Conservation (phyloP, 768 basidiomycete species). For the Xerocomellus dryophilus region DNA sequence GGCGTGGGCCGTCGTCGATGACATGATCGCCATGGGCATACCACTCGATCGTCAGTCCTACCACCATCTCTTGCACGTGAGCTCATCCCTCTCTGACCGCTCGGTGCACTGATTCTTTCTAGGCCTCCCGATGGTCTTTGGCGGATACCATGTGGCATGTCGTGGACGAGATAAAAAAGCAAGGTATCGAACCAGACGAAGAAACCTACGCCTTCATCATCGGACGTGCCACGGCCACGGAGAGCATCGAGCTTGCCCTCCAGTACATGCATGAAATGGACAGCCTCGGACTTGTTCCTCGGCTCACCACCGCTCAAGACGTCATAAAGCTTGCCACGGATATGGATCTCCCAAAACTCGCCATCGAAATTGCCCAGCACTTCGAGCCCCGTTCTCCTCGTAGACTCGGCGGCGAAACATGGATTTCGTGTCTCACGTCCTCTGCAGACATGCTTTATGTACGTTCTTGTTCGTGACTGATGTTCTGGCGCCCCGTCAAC, state of each 20-base stretch:
- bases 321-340: slow-evolving; percentile 55
- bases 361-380: slow-evolving; percentile 62
- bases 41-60: slow-evolving; percentile 50
- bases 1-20: slow-evolving; percentile 64
- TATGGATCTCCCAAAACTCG: slow-evolving; percentile 57
- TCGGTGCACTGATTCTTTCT: slow-evolving; percentile 8
- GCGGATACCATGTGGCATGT: slow-evolving; percentile 45
- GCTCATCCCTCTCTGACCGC: slow-evolving; percentile 10
- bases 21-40: slow-evolving; percentile 56
- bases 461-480: slow-evolving; percentile 30
- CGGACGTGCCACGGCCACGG: slow-evolving; percentile 39
- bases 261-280: slow-evolving; percentile 61
- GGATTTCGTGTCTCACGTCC: slow-evolving; percentile 65
- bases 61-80: slow-evolving; percentile 59
- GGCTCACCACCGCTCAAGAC: slow-evolving; percentile 45
- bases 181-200: slow-evolving; percentile 47
- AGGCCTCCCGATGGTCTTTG: slow-evolving; percentile 47
- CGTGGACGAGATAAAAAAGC: slow-evolving; percentile 53
- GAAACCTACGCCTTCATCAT: slow-evolving; percentile 56
- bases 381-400: slow-evolving; percentile 58
- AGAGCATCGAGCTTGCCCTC: slow-evolving; percentile 65
- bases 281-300: slow-evolving; percentile 46
- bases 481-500: background rate
- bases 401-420: slow-evolving; percentile 50
- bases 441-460: slow-evolving; percentile 70